phyloP scores from a whole-genome alignment of 169 alveolate genomes.

The Neospora caninum region DNA sequence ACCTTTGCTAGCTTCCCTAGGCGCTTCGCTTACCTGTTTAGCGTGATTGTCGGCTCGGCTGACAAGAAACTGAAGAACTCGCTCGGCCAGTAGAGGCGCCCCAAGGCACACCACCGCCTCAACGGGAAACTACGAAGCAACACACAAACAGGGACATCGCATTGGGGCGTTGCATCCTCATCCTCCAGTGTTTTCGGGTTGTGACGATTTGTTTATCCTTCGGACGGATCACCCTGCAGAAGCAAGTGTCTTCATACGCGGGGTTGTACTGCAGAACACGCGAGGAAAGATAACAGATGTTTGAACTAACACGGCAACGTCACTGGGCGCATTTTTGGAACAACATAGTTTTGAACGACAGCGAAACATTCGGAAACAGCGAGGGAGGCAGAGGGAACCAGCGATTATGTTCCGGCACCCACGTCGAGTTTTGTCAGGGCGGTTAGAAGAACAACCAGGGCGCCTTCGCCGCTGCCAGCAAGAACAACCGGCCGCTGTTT shows the following conservation, averaged over 20 bases:
- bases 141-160: neutral
- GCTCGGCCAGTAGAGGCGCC: constrained; percentile 3
- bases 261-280: neutral
- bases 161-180: neutral
- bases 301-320: too few species aligned
- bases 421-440: constrained; percentile 32
- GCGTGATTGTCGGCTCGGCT: neutral
- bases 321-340: too few species aligned
- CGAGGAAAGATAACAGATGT: too few species aligned
- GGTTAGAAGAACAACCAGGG: neutral
- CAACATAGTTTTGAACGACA: too few species aligned
- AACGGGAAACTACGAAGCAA: constrained; percentile 17
- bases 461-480: constrained; percentile 26
- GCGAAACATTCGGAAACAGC: too few species aligned
- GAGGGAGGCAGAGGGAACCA: too few species aligned
- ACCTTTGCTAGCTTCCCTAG: neutral
- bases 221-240: neutral
- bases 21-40: neutral
- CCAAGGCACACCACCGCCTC: constrained; percentile 31
- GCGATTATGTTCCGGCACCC: neutral
- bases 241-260: neutral
- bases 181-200: too few species aligned
- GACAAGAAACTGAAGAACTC: neutral
- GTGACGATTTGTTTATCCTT: too few species aligned
- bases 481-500: neutral